Percentiles rank a stretch among this genome's conserved stretches.
These are phyloP conservation scores for Eutrema japonicum DNA, from an alignment of 345 rosid species.

Conservation along the genomic window DNA sequence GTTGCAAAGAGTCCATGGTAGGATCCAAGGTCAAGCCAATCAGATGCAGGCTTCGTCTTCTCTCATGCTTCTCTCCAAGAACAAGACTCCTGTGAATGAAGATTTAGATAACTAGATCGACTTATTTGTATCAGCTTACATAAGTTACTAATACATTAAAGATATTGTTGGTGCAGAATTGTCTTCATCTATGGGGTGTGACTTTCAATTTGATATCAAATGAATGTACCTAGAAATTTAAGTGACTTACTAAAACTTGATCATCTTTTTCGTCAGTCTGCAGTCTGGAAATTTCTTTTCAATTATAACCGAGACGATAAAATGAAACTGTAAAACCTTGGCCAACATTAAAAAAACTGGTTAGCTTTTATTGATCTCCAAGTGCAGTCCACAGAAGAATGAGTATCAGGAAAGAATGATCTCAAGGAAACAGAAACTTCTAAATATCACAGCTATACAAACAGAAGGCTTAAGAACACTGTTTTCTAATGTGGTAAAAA, in stretches of 20 bases:
- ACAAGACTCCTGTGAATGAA: slow-evolving; percentile 18
- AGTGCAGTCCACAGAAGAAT: slow-evolving; percentile 16
- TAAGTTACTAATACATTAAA: slow-evolving; percentile 31
- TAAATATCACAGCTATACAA: slow-evolving; percentile 32
- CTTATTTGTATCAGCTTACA: slow-evolving; percentile 26
- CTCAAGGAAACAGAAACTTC: slow-evolving; percentile 13
- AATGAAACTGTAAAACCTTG: slow-evolving; percentile 1
- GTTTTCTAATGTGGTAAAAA: slow-evolving; percentile 34
- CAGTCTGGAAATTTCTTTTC: slow-evolving; percentile 6
- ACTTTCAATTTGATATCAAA: slow-evolving; percentile 22
- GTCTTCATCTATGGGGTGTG: slow-evolving; percentile 15
- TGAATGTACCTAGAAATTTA: slow-evolving; percentile 30
- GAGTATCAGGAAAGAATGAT: slow-evolving; percentile 18
- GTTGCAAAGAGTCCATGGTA: slow-evolving; percentile 40
- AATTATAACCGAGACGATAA: slow-evolving; percentile 2
- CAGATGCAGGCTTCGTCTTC: slow-evolving; percentile 50
- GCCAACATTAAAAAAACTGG: slow-evolving; percentile 21
- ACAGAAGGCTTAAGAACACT: slow-evolving; percentile 24
- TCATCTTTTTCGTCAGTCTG: slow-evolving; percentile 13
- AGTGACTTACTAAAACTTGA: slow-evolving; percentile 17
- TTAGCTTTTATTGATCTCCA: slow-evolving; percentile 28
- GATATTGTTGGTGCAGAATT: slow-evolving; percentile 16
- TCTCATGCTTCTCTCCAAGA: slow-evolving; percentile 42
- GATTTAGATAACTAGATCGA: slow-evolving; percentile 28
- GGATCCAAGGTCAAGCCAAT: slow-evolving; percentile 33